Base-by-base conservation (phyloP, 2,329 filamentous ascomycete species). In the Colletotrichum destructivum region DNA sequence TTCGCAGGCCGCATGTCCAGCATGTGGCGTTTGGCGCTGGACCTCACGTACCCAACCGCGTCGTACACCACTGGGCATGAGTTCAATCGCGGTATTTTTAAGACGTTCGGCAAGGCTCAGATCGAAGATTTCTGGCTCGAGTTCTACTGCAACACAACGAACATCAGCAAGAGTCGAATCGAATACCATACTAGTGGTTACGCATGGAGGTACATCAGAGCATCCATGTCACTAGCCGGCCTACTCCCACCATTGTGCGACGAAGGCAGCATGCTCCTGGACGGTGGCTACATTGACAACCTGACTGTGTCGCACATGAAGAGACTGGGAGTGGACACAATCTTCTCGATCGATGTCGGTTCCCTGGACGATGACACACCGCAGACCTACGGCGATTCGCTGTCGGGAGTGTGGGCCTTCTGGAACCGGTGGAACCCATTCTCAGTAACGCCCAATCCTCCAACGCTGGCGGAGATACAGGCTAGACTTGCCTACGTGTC, bases 121-220 rank as follows among this genome's bases (percentile, higher is more conserved):
- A 98, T 99, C 69, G 96, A 99, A 82, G 96, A 99, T 81, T 99
- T 98, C 78, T 99, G 96, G 96, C 89, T 99, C 13, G 95, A 98
- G 76, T 99, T 94, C 81, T 99, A 99, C 84, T 99, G 97, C 88
- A 99, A 99, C 83, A 98, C 96, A 0, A 99, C 97, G 47, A 99
- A 98, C 81, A 98, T 99, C 83, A 97, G 93, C 84, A 97, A 97
- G 81, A 96, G 93, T 73, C 90, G 96, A 23, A 91, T 91, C 3
- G 96, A 99, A 80, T 95, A 97, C 75, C 96, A 99, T 82, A 98
- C 95, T 0, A 96, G 93, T 72, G 96, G 96, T 16, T 99, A 99
- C 78, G 96, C 96, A 0, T 99, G 96, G 96, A 90, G 97, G 52
- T 99, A 99, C 78, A 94, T 99, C 31, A 90, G 96, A 56, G 96